Evolutionary conservation across 2,329 filamentous ascomycete species (phyloP), one percentile per base, ranked within the genome.

Genomic region (Amauroascus niger): DNA sequence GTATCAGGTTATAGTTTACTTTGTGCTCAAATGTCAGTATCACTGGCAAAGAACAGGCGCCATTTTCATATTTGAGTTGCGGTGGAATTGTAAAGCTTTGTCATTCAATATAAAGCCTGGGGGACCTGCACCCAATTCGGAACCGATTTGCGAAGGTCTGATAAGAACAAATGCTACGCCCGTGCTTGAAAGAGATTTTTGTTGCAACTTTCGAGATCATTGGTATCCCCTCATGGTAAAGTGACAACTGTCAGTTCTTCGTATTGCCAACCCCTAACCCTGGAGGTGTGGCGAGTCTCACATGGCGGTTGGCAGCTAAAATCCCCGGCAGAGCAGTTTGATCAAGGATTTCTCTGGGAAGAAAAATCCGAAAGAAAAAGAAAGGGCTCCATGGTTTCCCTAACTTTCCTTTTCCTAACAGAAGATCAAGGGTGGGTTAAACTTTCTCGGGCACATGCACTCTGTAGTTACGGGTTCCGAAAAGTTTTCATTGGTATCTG

Each of bases 231-330:
- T n/a, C n/a, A n/a, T n/a, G n/a, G 33, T 37, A 7, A 40, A 40
- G 37, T n/a, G 5, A 24, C 6, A n/a, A 7, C 24, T 41, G 39
- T 41, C 39, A 24, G 14, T 22, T 41, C 6, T 39, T 49, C 33
- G 46, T 49, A 37, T 49, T 28, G 8, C 20, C 30, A 20, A 39
- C 22, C 32, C 2, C 11, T 28, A 39, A 32, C 46, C 13, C 20
- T 39, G 32, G 22, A 49, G 22, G 30, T 20, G 46, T 49, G 33
- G 46, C 33, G 46, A 49, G 28, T 40, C 46, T 30, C 46, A 49
- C 33, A 49, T 49, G 32, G 46, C 33, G 33, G 33, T n/a, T 49
- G 32, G 35, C 33, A 14, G 18, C 13, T 6, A 45, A 45, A 45
- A 30, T n/a, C 28, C 24, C 24, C 6, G 14, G 41, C 13, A 16